A percentile compares a stretch with the other conserved stretches of the same genome.
Evolutionary conservation across 768 basidiomycete species (phyloP).

Genomic region (Cytidiella melzeri): DNA sequence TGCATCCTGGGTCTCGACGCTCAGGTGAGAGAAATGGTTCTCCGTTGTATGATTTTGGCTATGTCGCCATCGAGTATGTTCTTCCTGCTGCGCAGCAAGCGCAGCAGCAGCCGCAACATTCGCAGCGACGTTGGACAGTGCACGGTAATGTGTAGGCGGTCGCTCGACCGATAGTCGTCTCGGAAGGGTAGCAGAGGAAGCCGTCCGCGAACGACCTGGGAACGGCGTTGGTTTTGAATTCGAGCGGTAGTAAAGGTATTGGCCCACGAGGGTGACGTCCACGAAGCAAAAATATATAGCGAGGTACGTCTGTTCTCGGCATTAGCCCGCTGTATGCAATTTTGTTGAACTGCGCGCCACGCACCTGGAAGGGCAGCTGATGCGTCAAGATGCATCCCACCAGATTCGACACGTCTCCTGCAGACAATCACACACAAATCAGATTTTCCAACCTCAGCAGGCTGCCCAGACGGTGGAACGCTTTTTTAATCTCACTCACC

Average conservation of each 20-base stretch:
- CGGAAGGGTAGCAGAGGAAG: slow-evolving; percentile 29
- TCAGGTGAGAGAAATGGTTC: slow-evolving; percentile 17
- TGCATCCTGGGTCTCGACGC: slow-evolving; percentile 32
- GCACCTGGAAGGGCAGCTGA: slow-evolving; percentile 92
- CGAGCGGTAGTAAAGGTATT: slow-evolving; percentile 74
- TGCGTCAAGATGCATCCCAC: slow-evolving; percentile 87
- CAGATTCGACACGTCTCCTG: slow-evolving; percentile 91
- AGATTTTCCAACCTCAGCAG: slow-evolving; percentile 5
- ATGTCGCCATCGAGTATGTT: slow-evolving; percentile 30
- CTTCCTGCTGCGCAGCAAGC: slow-evolving; percentile 58
- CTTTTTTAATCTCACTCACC: slow-evolving; percentile 41
- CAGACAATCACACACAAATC: not conserved
- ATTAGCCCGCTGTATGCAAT: not conserved
- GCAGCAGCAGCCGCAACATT: slow-evolving; percentile 70
- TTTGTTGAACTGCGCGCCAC: slow-evolving; percentile 15
- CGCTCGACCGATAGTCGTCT: slow-evolving; percentile 49
- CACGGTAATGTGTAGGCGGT: slow-evolving; percentile 56
- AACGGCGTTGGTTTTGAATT: slow-evolving; percentile 31
- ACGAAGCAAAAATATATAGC: slow-evolving; percentile 87
- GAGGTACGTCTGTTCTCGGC: slow-evolving; percentile 66
- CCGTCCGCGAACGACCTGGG: slow-evolving; percentile 37
- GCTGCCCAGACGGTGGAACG: not conserved
- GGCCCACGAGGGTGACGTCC: slow-evolving; percentile 67
- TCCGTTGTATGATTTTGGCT: slow-evolving; percentile 25
- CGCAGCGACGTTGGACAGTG: slow-evolving; percentile 61